These are phyloP conservation scores for Marsdenia floribunda DNA, from an alignment of 257 asterid species.

Conservation along the genomic window DNA sequence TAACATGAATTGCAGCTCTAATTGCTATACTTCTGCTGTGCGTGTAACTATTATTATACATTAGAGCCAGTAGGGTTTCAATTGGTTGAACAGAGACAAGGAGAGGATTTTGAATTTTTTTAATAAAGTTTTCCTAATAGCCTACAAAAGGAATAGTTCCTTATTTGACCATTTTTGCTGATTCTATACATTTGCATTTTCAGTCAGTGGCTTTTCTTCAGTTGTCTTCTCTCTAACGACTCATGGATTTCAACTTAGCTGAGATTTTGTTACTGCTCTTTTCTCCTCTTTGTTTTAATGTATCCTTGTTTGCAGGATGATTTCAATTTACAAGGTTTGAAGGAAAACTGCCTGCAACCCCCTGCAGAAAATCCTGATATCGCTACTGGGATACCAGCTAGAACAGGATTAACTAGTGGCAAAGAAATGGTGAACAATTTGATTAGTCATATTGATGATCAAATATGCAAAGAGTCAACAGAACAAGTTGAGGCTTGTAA, in stretches of 20 bases:
- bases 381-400: slow-evolving; percentile 20
- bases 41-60: neutral
- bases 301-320: slow-evolving; percentile 43
- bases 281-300: neutral
- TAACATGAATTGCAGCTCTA: neutral
- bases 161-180: neutral
- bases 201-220: neutral
- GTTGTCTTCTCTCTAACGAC: slow-evolving; percentile 1
- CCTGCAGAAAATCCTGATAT: slow-evolving; percentile 30
- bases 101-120: neutral
- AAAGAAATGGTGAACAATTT: slow-evolving; percentile 28
- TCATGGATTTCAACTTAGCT: neutral
- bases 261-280: neutral
- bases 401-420: slow-evolving; percentile 31
- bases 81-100: neutral
- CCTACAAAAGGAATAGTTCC: neutral
- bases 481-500: slow-evolving; percentile 42
- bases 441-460: slow-evolving; percentile 25
- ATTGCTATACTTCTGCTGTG: neutral
- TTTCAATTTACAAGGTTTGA: slow-evolving; percentile 30
- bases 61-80: neutral
- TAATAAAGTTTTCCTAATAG: neutral
- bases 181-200: neutral
- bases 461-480: slow-evolving; percentile 36
- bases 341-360: slow-evolving; percentile 28